Conservation (phyloP, 257 asterid genomes). For the Jasminum sambac region DNA sequence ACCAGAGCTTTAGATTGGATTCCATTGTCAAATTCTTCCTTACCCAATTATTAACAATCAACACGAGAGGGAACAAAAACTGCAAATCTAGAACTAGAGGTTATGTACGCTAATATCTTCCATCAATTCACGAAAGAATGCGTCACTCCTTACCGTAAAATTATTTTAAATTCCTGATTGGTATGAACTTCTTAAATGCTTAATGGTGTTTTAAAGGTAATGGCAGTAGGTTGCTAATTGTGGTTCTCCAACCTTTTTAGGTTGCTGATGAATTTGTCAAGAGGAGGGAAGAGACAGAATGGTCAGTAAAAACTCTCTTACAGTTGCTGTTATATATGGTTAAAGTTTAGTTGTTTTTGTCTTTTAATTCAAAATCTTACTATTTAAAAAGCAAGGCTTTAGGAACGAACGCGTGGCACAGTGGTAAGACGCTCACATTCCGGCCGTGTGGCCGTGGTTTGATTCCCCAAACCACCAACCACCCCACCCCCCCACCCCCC, state of each 20-base stretch:
- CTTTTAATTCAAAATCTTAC: not conserved
- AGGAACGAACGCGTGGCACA: too few relatives aligned
- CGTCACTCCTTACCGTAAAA: not conserved
- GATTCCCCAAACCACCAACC: too few relatives aligned
- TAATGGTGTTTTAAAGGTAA: not conserved
- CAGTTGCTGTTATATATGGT: not conserved
- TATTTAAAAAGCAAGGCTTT: too few relatives aligned
- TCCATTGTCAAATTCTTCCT: not conserved
- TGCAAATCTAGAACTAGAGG: not conserved
- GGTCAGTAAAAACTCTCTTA: slow-evolving; percentile 41
- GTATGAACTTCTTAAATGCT: not conserved
- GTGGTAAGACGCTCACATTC: too few relatives aligned
- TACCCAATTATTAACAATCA: not conserved
- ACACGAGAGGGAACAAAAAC: not conserved
- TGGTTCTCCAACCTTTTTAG: slow-evolving; percentile 39
- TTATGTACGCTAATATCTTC: not conserved
- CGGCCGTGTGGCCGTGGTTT: too few relatives aligned
- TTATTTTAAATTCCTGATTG: not conserved
- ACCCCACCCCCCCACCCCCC: too few relatives aligned
- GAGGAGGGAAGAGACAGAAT: slow-evolving; percentile 89
- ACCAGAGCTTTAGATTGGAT: not conserved
- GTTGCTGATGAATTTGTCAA: slow-evolving; percentile 84
- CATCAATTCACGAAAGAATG: not conserved
- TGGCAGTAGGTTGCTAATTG: slow-evolving; percentile 25
- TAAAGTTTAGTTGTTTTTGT: not conserved